Percentiles rank a stretch among this genome's conserved stretches.
These are phyloP conservation scores for Candida glaebosa DNA, from an alignment of 805 yeast species.

Conservation along the genomic window DNA sequence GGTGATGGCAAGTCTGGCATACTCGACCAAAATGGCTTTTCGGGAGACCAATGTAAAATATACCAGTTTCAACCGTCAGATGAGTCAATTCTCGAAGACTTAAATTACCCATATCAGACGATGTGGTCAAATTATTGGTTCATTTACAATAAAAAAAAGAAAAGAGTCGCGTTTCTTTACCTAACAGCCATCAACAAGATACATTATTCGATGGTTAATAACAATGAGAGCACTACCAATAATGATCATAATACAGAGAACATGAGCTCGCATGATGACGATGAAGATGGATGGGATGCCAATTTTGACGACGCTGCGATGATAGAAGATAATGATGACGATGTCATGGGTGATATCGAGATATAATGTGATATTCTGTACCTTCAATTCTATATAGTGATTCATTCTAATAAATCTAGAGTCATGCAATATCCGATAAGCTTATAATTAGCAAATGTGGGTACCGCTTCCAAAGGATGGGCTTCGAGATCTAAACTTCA, in stretches of 20 bases:
- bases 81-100: slow-evolving; percentile 59
- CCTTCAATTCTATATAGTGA: not conserved
- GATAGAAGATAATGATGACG: slow-evolving; percentile 22
- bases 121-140: slow-evolving; percentile 87
- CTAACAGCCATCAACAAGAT: slow-evolving; percentile 49
- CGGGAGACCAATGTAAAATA: slow-evolving; percentile 49
- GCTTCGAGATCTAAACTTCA: too few relatives aligned
- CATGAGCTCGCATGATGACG: slow-evolving; percentile 25
- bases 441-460: too few relatives aligned
- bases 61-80: slow-evolving; percentile 64
- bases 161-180: slow-evolving; percentile 85
- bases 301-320: slow-evolving; percentile 22
- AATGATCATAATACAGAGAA: slow-evolving; percentile 17
- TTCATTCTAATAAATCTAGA: too few relatives aligned
- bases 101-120: slow-evolving; percentile 43
- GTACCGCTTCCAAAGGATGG: too few relatives aligned
- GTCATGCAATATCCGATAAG: too few relatives aligned
- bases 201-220: slow-evolving; percentile 32
- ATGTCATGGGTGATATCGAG: slow-evolving; percentile 38
- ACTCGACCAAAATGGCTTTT: too few relatives aligned
- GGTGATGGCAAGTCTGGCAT: not conserved
- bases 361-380: slow-evolving; percentile 14
- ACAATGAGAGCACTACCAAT: slow-evolving; percentile 9
- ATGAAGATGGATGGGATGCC: slow-evolving; percentile 24
- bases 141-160: slow-evolving; percentile 83